phyloP scores from a whole-genome alignment of 2,329 filamentous ascomycete genomes.

The Cladosporium sp. region DNA sequence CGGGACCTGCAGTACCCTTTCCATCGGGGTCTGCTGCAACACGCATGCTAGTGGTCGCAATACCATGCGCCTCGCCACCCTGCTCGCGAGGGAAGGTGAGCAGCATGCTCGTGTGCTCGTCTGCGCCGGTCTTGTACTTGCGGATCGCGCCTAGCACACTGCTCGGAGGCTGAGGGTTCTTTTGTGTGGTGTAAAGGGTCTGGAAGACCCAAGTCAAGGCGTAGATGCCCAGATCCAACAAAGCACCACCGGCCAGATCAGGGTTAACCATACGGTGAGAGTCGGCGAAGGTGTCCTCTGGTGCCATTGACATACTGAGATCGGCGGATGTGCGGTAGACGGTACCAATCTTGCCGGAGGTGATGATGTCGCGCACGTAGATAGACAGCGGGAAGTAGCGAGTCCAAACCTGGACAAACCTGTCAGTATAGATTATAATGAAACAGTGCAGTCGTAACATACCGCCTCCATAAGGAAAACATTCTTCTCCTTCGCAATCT shows the following conservation, averaged over 20 bases:
- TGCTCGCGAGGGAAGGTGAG: conserved; percentile 65
- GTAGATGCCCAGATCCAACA: conserved; percentile 86
- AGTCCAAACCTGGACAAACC: conserved; percentile 52
- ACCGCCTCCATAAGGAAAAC: conserved; percentile 65
- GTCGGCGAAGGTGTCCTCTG: conserved; percentile 57
- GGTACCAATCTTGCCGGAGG: conserved; percentile 50
- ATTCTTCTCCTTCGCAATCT: conserved; percentile 70
- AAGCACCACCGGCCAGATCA: conserved; percentile 74
- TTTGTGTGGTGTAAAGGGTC: conserved; percentile 75
- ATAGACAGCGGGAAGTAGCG: conserved; percentile 81
- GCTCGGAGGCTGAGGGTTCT: conserved; percentile 61
- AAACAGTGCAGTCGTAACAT: conserved; percentile 6
- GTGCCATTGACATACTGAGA: conserved; percentile 56
- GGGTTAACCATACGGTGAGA: conserved; percentile 76
- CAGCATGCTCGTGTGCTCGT: conserved; percentile 75
- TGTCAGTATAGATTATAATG: neutral
- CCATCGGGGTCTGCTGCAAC: conserved; percentile 60
- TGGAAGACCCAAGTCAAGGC: conserved; percentile 88
- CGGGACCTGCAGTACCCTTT: conserved; percentile 56
- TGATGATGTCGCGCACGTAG: conserved; percentile 65
- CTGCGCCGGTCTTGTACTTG: conserved; percentile 69
- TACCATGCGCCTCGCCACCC: conserved; percentile 61
- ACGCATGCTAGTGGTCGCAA: conserved; percentile 59
- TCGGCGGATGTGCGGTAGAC: conserved; percentile 56
- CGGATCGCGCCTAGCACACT: conserved; percentile 63